These are phyloP conservation scores for Lasiodiplodia theobromae DNA, from an alignment of 2,329 filamentous ascomycete species.

Conservation along the genomic window DNA sequence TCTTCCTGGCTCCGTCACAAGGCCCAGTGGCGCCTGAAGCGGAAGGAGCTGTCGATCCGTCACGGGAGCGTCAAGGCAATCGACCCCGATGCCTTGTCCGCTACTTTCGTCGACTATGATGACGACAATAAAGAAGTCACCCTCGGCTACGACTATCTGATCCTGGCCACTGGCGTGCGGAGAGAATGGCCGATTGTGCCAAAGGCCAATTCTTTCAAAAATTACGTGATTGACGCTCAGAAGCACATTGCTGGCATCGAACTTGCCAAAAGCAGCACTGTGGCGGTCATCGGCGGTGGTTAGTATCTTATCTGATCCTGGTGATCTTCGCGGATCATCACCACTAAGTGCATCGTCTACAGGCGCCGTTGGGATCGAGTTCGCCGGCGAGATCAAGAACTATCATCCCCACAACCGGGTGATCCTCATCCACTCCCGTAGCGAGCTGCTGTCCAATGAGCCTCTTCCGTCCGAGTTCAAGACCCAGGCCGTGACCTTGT, in stretches of 20 bases:
- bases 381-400: slow-evolving; percentile 78
- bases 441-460: slow-evolving; percentile 75
- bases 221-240: slow-evolving; percentile 68
- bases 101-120: slow-evolving; percentile 59
- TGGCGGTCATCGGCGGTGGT: slow-evolving; percentile 78
- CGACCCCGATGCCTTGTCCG: slow-evolving; percentile 64
- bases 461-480: slow-evolving; percentile 74
- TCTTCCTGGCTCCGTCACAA: slow-evolving; percentile 69
- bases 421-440: slow-evolving; percentile 77
- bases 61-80: slow-evolving; percentile 70
- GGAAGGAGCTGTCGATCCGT: slow-evolving; percentile 67
- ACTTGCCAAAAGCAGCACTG: slow-evolving; percentile 47
- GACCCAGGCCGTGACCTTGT: slow-evolving; percentile 64
- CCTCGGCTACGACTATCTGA: slow-evolving; percentile 73
- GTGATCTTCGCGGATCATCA: slow-evolving; percentile 8
- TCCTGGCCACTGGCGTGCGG: slow-evolving; percentile 73
- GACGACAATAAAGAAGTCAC: slow-evolving; percentile 33
- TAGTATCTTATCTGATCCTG: slow-evolving; percentile 14
- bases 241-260: slow-evolving; percentile 58
- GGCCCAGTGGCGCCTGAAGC: slow-evolving; percentile 71
- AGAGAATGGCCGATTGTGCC: slow-evolving; percentile 77
- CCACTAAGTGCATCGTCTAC: neutral
- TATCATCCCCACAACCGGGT: slow-evolving; percentile 70
- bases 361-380: slow-evolving; percentile 81
- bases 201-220: slow-evolving; percentile 66